Conservation (phyloP, 306 rosid species). For the Trifolium subterraneum region DNA sequence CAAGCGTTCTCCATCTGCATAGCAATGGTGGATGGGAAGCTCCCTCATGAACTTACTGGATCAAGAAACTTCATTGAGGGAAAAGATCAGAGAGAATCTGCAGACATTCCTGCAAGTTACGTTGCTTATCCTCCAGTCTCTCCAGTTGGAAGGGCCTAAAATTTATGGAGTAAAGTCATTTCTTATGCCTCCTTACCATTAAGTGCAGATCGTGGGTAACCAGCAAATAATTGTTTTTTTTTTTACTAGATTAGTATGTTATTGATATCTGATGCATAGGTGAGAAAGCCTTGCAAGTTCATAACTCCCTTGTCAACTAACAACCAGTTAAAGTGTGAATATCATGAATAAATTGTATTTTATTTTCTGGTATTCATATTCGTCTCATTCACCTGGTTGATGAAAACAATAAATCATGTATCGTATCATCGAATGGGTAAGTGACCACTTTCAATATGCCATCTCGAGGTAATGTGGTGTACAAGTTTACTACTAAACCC, state of each 20-base stretch:
- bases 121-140: constrained; percentile 43
- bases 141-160: constrained; percentile 50
- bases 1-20: constrained; percentile 93
- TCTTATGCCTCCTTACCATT: constrained; percentile 18
- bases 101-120: constrained; percentile 40
- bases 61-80: constrained; percentile 54
- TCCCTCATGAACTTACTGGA: constrained; percentile 55
- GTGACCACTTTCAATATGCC: constrained; percentile 9
- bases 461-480: constrained; percentile 6
- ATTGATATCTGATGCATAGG: constrained; percentile 34
- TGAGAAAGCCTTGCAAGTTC: constrained; percentile 28
- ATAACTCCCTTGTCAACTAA: constrained; percentile 35
- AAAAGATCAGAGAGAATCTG: constrained; percentile 45
- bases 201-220: constrained; percentile 34
- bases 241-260: constrained; percentile 18
- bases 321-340: constrained; percentile 54
- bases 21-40: constrained; percentile 76
- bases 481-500: neutral
- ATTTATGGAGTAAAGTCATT: constrained; percentile 7
- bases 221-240: constrained; percentile 41
- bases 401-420: neutral
- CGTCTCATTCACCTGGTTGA: constrained; percentile 30
- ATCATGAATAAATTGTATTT: constrained; percentile 37
- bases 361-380: constrained; percentile 32
- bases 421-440: neutral